Percentiles rank a stretch among this genome's conserved stretches.
These are phyloP conservation scores for Penicillium odoratum DNA, from an alignment of 495 filamentous ascomycete species.

Conservation along the genomic window DNA sequence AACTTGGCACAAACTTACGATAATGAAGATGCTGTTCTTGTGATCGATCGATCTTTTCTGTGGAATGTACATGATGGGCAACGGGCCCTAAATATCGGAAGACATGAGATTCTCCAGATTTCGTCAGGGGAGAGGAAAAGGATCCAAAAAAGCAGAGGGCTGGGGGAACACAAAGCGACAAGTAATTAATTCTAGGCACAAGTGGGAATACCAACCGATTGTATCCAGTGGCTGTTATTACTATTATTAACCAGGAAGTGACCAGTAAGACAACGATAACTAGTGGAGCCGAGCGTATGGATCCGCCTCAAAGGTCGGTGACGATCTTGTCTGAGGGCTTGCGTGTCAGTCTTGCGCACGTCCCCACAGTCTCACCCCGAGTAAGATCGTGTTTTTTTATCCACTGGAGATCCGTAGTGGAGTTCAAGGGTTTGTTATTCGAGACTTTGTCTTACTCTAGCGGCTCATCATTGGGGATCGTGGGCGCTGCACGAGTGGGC, in stretches of 20 bases:
- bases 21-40: constrained; percentile 29
- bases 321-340: constrained; percentile 9
- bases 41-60: constrained; percentile 20
- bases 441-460: constrained; percentile 10
- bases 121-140: constrained; percentile 8
- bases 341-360: neutral
- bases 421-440: neutral
- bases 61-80: constrained; percentile 31
- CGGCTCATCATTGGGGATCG: constrained; percentile 5
- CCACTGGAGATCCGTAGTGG: neutral
- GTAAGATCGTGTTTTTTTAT: neutral
- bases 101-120: constrained; percentile 23
- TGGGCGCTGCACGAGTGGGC: constrained; percentile 10
- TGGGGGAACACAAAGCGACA: constrained; percentile 13
- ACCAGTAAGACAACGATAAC: constrained; percentile 14
- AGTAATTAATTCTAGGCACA: constrained; percentile 16
- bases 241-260: constrained; percentile 8
- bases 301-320: constrained; percentile 11
- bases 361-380: neutral
- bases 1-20: constrained; percentile 20
- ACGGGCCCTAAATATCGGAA: constrained; percentile 21
- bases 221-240: constrained; percentile 17
- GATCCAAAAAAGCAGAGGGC: constrained; percentile 7
- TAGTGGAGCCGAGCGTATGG: constrained; percentile 4
- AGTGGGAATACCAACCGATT: constrained; percentile 13